These are phyloP conservation scores for Dictyophora rubrovolvata DNA, from an alignment of 768 basidiomycete genomes.

Conservation along the genomic window DNA sequence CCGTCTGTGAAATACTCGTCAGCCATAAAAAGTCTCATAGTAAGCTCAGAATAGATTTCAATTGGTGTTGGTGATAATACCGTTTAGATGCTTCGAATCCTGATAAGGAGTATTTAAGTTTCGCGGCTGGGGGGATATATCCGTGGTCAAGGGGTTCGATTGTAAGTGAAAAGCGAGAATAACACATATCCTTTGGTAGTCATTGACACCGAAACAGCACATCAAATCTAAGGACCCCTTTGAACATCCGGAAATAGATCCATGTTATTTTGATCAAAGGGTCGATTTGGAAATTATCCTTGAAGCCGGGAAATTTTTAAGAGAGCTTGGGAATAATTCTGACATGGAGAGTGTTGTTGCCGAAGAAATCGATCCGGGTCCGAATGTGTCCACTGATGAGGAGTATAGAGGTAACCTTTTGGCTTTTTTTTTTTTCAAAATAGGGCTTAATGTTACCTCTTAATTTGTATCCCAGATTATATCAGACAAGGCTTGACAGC, in stretches of 20 bases:
- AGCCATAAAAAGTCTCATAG: neutral
- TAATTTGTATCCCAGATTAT: neutral
- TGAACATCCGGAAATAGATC: constrained; percentile 29
- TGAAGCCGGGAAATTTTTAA: constrained; percentile 24
- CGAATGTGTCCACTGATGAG: constrained; percentile 17
- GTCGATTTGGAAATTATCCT: constrained; percentile 23
- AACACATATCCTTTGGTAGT: neutral
- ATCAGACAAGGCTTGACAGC: neutral
- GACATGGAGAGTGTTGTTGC: constrained; percentile 20
- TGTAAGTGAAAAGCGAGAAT: constrained; percentile 19
- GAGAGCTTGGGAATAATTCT: constrained; percentile 18
- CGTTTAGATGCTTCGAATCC: constrained; percentile 13
- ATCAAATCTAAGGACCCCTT: constrained; percentile 24
- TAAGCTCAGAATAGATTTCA: neutral
- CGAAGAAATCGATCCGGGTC: constrained; percentile 9
- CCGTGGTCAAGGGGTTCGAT: constrained; percentile 36
- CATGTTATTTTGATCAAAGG: constrained; percentile 28
- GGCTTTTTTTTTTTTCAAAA: neutral
- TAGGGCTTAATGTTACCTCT: too few species aligned
- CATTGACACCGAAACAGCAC: neutral
- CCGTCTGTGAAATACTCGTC: neutral
- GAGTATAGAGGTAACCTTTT: constrained; percentile 19
- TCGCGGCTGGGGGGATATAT: constrained; percentile 31
- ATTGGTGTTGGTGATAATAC: neutral
- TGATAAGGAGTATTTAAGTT: constrained; percentile 33